Conservation (phyloP, 2,329 filamentous ascomycete genomes). For the Berkeleyomyces basicola region DNA sequence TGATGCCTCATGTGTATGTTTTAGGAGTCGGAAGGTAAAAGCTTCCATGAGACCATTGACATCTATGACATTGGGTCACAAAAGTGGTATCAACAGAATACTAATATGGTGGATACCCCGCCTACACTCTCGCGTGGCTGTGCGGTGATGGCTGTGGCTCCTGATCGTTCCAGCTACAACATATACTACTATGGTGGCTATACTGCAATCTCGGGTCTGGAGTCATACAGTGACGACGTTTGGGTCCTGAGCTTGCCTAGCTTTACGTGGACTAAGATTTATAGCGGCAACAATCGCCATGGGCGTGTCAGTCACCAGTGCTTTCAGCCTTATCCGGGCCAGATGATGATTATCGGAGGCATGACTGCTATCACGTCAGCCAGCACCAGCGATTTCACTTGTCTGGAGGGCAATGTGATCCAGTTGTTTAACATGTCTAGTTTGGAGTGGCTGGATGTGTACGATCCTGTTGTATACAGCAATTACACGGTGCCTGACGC, state of each 20-base stretch:
- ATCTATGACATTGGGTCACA: slow-evolving; percentile 57
- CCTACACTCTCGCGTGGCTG: slow-evolving; percentile 51
- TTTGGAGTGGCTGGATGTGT: slow-evolving; percentile 51
- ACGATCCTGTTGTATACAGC: slow-evolving; percentile 45
- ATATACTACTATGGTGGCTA: slow-evolving; percentile 78
- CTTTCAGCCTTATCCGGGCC: slow-evolving; percentile 57
- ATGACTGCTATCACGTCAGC: slow-evolving; percentile 25
- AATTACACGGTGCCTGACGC: slow-evolving; percentile 53
- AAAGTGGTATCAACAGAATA: slow-evolving; percentile 53
- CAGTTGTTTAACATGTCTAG: slow-evolving; percentile 58
- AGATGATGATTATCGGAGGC: slow-evolving; percentile 66
- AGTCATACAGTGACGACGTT: slow-evolving; percentile 45
- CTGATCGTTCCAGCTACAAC: slow-evolving; percentile 59
- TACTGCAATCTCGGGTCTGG: slow-evolving; percentile 27
- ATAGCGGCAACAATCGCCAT: slow-evolving; percentile 30
- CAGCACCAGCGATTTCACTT: slow-evolving; percentile 20
- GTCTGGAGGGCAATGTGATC: slow-evolving; percentile 36
- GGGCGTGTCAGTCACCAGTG: slow-evolving; percentile 60
- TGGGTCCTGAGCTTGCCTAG: slow-evolving; percentile 68
- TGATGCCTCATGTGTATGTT: background rate
- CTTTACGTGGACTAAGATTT: slow-evolving; percentile 56
- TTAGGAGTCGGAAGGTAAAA: slow-evolving; percentile 39
- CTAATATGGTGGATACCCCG: slow-evolving; percentile 28
- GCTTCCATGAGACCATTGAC: slow-evolving; percentile 56
- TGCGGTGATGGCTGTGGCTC: slow-evolving; percentile 54